phyloP scores from a whole-genome alignment of 1,284 basidiomycete genomes.

The Bjerkandera adusta region DNA sequence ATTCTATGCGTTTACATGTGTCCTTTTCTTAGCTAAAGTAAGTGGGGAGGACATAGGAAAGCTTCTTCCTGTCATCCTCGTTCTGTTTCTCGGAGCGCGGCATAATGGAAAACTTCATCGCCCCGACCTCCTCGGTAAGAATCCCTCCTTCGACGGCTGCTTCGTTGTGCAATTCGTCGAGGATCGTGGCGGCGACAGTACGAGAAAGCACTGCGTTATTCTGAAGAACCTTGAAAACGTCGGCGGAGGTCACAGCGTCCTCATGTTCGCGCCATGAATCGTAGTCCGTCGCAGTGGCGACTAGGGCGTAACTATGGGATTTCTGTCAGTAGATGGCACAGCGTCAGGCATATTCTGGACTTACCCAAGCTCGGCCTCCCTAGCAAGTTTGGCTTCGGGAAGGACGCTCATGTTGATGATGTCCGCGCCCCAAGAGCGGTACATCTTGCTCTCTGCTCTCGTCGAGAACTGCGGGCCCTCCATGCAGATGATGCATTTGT shows the following conservation, averaged over 20 bases:
- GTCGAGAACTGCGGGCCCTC: constrained; percentile 96
- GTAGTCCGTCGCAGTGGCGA: constrained; percentile 90
- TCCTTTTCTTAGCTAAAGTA: constrained; percentile 56
- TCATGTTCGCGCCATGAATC: constrained; percentile 86
- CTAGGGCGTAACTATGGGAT: constrained; percentile 73
- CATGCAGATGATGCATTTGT: constrained; percentile 93
- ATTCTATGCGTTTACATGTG: too few species aligned
- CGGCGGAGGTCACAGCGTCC: constrained; percentile 83
- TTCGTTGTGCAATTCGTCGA: constrained; percentile 76
- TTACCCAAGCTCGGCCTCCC: constrained; percentile 92
- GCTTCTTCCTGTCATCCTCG: constrained; percentile 67
- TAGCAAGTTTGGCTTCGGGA: constrained; percentile 93
- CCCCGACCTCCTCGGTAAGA: constrained; percentile 68
- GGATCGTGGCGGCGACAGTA: constrained; percentile 68
- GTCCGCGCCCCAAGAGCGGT: constrained; percentile 90
- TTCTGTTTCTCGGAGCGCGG: constrained; percentile 64
- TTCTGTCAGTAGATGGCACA: constrained; percentile 5
- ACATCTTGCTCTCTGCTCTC: constrained; percentile 94
- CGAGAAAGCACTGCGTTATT: constrained; percentile 85
- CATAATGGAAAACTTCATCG: constrained; percentile 86
- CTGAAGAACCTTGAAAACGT: constrained; percentile 86
- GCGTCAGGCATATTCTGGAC: constrained; percentile 17
- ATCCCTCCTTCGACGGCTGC: constrained; percentile 50
- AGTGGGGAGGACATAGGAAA: constrained; percentile 76
- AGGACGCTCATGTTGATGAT: constrained; percentile 96